Conservation (phyloP, 345 rosid genomes). For the Gossypium arboreum region DNA sequence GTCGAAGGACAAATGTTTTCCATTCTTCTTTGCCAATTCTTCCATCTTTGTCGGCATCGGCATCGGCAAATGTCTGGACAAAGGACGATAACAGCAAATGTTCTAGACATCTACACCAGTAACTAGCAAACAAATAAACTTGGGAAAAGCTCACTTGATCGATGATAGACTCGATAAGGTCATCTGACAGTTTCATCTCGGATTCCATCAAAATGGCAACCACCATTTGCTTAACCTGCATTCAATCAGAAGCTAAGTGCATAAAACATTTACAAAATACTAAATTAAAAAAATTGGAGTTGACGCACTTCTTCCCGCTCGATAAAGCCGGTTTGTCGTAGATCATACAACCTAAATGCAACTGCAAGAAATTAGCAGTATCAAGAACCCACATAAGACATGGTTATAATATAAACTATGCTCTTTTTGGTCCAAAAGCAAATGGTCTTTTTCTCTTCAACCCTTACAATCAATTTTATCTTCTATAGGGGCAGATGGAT, state of each 20-base stretch:
- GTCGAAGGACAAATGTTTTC: slow-evolving; percentile 41
- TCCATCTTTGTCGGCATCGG: slow-evolving; percentile 50
- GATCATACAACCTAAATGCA: slow-evolving; percentile 80
- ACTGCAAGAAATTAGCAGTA: slow-evolving; percentile 41
- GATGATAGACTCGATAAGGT: slow-evolving; percentile 60
- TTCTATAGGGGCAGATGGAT: slow-evolving; percentile 66
- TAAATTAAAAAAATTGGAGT: neutral
- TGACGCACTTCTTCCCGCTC: slow-evolving; percentile 77
- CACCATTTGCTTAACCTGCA: slow-evolving; percentile 87
- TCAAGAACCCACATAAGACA: neutral
- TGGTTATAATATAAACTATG: neutral
- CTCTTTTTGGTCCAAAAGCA: neutral
- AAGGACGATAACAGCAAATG: neutral
- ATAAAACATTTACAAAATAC: neutral
- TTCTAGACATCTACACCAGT: neutral
- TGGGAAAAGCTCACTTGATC: slow-evolving; percentile 45
- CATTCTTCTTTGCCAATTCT: slow-evolving; percentile 50
- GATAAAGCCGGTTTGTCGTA: slow-evolving; percentile 77
- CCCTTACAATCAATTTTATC: slow-evolving; percentile 77
- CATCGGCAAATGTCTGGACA: slow-evolving; percentile 57
- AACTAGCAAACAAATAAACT: neutral
- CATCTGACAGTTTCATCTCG: slow-evolving; percentile 46
- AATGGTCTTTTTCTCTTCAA: slow-evolving; percentile 14
- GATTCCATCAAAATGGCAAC: slow-evolving; percentile 67
- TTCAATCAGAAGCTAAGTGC: neutral